Base-by-base conservation (phyloP, 768 basidiomycete species). In the Leccinum arenicola region DNA sequence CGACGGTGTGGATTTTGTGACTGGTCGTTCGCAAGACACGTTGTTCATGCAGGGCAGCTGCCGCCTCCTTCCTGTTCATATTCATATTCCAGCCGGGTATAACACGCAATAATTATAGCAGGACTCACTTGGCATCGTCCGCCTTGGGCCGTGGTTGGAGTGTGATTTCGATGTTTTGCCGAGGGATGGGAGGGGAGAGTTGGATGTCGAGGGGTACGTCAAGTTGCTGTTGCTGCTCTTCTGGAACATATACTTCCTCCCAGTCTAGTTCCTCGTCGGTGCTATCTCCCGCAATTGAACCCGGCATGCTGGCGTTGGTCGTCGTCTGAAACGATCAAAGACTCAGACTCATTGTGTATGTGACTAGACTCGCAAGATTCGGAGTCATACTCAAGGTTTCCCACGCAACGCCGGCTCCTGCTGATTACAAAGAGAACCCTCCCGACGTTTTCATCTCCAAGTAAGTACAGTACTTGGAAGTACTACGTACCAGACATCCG, bases 1-100 rank as follows among this genome's bases (percentile, higher is more conserved):
- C 76, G 11, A 95, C 74, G 9, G 93, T 91, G 66, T 99, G 97
- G 14, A 93, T 78, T 74, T 96, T 95, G 76, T 98, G 96, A 55
- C 84, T 86, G 58, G 89, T 83, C 50, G 95, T 83, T 35, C 95
- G 82, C 9, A 86, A 70, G 45, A 87, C 76, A 12, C 95, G 84
- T 67, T 95, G 91, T 14, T 84, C 83, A 60, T 84, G 79, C 35
- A 83, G 73, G 61, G 84, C 64, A 31, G 71, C 70, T 10, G 73
- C 58, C 0, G 64, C 65, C 49, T 73, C 61, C 81, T 81, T 73
- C 73, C 75, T 81, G 78, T 54, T 43, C 69, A 77, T 82, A 78
- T 54, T 43, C 69, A 77, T 82, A 66, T 36, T 51, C 52, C 38
- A 74, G 77, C 55, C 52, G 50, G 50, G 35, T 35, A 43, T n/a